phyloP scores from a whole-genome alignment of 441 rosid genomes.

The Gossypium davidsonii region DNA sequence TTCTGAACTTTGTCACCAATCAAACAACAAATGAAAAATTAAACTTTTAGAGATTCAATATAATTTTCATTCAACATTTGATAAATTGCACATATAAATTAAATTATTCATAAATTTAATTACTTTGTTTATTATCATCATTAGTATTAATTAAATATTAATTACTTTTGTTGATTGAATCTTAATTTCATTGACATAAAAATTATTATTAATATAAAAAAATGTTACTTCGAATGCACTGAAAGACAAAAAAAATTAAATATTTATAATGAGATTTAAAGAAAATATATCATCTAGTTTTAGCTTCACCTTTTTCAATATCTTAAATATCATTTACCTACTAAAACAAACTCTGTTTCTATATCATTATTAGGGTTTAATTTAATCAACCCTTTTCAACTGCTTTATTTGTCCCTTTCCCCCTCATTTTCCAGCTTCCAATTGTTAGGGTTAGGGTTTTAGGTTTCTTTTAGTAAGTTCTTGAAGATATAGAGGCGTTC shows the following conservation, averaged over 20 bases:
- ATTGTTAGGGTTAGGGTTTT: slow-evolving; percentile 17
- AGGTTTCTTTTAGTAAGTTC: not conserved
- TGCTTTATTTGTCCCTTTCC: not conserved
- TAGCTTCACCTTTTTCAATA: not conserved
- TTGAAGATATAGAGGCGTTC: not conserved
- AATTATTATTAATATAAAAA: no score
- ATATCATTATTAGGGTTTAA: not conserved
- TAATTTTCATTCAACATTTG: not conserved
- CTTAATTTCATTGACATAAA: no score
- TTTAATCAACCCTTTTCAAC: not conserved
- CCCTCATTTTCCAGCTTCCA: not conserved
- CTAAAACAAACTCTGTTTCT: not conserved
- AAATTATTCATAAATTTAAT: no score
- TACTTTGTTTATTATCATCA: no score
- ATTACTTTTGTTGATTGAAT: no score
- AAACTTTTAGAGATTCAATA: not conserved
- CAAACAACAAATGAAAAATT: slow-evolving; percentile 2
- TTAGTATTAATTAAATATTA: no score
- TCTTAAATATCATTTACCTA: not conserved
- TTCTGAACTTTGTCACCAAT: not conserved
- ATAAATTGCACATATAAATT: no score
- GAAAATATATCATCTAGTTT: not conserved
- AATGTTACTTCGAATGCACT: no score
- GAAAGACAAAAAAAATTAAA: no score
- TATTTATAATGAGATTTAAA: no score